Evolutionary conservation across 441 rosid genomes (phyloP), one percentile per base, ranked within the genome.

Genomic region (Syzygium malaccense): DNA sequence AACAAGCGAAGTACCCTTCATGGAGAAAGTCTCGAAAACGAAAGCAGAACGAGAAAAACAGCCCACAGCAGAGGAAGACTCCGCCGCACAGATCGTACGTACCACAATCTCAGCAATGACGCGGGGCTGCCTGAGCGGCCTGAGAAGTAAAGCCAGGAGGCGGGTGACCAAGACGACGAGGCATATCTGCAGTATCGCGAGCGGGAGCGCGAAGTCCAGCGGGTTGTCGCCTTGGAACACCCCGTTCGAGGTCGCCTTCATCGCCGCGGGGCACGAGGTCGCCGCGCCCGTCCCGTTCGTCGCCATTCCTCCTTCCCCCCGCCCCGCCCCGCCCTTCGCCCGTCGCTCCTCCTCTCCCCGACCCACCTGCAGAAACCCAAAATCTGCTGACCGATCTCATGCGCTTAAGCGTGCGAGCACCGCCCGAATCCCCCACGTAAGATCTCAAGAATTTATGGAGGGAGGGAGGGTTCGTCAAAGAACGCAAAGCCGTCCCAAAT

Each of bases 221-320:
- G 97, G 97, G 87, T 89, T 92, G 90, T 95, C 94, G 9, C 93
- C 93, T 91, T 95, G 96, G 86, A 94, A 94, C 48, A 95, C 45
- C 32, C 97, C 97, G 89, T 95, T 95, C 56, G 97, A 95, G 54
- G 95, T 91, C 86, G 97, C 92, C 90, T 90, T 92, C 96, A 94
- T 94, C 14, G 92, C 91, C 20, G 89, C 85, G 10, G 94, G 92
- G 88, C 95, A 94, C n/a, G 92, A 86, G 32, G 84, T 86, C 78
- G 33, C 91, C 78, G 41, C 91, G 33, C 45, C 79, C 25, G 91
- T 85, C 86, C 90, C 71, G 88, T 89, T 87, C 20, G 90, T 68
- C 66, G 93, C 93, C 96, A 93, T 93, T 88, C 66, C 66, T 60
- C 66, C 48, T 45, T 45, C 48, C 48, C 48, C 48, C 48, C 17